Evolutionary conservation across 495 filamentous ascomycete species (phyloP), one percentile per base, ranked within the genome.

Genomic region (Aspergillus olivimuriae): DNA sequence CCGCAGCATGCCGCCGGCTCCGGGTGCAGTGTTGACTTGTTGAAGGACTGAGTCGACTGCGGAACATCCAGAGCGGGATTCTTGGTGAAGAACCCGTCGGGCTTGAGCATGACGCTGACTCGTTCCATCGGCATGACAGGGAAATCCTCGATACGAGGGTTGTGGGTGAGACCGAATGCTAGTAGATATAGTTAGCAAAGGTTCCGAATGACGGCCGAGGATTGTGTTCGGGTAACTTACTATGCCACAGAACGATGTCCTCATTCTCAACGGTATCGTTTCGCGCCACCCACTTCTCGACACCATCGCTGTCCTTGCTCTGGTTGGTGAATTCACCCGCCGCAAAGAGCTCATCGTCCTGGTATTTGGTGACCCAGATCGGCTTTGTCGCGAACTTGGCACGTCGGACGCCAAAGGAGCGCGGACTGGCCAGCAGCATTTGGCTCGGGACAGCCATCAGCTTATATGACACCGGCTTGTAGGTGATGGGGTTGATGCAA

Each of bases 321-420:
- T 95, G 90, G 58, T 94, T 95, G 2, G 89, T 94, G 62, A 89
- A 95, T 53, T 83, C 77, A 1, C 90, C 90, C 0, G 79, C 87
- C 0, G 90, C 81, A 56, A 77, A 95, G 7, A 95, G 66, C 69
- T 96, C 90, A 12, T 73, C 79, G 39, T 94, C 89, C 18, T 66
- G 72, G 60, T 95, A 86, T 23, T 75, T 75, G 1, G 86, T 89
- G 1, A 94, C 82, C 70, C 90, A 96, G 45, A 96, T 72, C 34
- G 85, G 82, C 43, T 83, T 81, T 47, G 87, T 85, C 0, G 84
- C 84, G 53, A 91, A 96, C 60, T 87, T 84, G 18, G 87, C 87
- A 5, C 90, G 80, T 53, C 76, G 80, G 46, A 72, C 63, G 58
- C 92, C 79, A 66, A 80, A 89, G 45, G 74, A 81, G n/a, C 79